Percentiles rank a stretch among this genome's conserved stretches.
Evolutionary conservation across 2,329 filamentous ascomycete species (phyloP).

Genomic region (Boeremia exigua): DNA sequence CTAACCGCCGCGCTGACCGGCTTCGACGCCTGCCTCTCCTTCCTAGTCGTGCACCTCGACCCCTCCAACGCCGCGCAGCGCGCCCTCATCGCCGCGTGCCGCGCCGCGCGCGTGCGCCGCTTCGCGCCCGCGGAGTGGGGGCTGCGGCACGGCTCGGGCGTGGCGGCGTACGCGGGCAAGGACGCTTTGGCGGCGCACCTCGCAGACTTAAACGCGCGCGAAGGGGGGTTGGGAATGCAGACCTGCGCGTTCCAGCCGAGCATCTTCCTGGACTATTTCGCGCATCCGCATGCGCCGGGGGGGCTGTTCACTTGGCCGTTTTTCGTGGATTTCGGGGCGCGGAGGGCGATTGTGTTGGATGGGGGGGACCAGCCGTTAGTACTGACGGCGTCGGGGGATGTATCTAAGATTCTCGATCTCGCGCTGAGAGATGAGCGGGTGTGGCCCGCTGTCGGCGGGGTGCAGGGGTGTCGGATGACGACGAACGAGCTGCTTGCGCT

Average conservation of each 20-base stretch:
- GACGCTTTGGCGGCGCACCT: constrained; percentile 59
- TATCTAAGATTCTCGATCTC: constrained; percentile 30
- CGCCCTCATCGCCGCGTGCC: constrained; percentile 42
- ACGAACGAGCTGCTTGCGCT: constrained; percentile 38
- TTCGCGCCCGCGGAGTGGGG: constrained; percentile 44
- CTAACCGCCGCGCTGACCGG: constrained; percentile 53
- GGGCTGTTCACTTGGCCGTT: constrained; percentile 50
- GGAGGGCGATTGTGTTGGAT: constrained; percentile 39
- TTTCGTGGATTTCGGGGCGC: constrained; percentile 38
- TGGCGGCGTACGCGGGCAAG: constrained; percentile 61
- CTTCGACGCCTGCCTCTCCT: constrained; percentile 57
- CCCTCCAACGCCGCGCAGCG: constrained; percentile 31
- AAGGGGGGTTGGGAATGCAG: constrained; percentile 62
- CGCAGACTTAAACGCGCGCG: constrained; percentile 53
- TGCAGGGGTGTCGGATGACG: constrained; percentile 30
- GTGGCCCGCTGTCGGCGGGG: constrained; percentile 40
- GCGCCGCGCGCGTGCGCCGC: constrained; percentile 35
- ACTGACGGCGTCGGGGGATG: constrained; percentile 36
- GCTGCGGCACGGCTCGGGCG: constrained; percentile 38
- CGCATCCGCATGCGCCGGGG: constrained; percentile 56
- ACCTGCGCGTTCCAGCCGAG: constrained; percentile 59
- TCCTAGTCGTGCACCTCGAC: constrained; percentile 43
- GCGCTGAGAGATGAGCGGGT: constrained; percentile 32
- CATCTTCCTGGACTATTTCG: constrained; percentile 63
- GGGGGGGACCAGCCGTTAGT: constrained; percentile 34